Conservation (phyloP, 2,329 filamentous ascomycete genomes). For the Colletotrichum acutatum region DNA sequence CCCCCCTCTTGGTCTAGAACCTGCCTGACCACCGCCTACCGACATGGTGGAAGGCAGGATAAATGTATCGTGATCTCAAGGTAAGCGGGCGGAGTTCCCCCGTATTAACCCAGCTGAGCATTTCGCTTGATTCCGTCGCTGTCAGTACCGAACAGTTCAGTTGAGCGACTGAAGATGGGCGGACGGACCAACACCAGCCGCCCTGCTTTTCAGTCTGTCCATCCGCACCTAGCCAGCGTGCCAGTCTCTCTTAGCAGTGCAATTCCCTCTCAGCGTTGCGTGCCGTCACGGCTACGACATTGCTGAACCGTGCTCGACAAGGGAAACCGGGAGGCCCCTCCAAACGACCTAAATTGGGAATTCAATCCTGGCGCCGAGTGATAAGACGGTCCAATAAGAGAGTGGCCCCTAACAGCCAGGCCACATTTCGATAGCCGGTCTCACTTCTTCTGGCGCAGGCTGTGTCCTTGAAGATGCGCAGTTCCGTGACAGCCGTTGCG, state of each 20-base stretch:
- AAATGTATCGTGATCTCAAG: not conserved
- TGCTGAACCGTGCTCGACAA: slow-evolving; percentile 7
- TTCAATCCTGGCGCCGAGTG: not conserved
- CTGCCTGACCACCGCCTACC: not conserved
- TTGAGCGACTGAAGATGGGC: not conserved
- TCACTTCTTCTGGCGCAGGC: slow-evolving; percentile 5
- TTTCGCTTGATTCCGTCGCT: not conserved
- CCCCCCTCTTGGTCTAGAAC: not conserved
- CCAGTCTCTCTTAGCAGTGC: too few relatives aligned
- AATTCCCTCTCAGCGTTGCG: not conserved
- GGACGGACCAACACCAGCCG: not conserved
- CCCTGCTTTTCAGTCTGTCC: not conserved
- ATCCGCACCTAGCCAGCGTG: not conserved
- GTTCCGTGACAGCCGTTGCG: slow-evolving; percentile 8
- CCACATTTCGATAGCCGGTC: not conserved
- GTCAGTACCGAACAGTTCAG: not conserved
- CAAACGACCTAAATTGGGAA: not conserved
- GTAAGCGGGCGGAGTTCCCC: not conserved
- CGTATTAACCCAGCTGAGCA: not conserved
- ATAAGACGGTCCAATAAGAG: slow-evolving; percentile 13
- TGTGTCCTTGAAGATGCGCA: not conserved
- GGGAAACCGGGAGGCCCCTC: not conserved
- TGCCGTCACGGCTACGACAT: slow-evolving; percentile 24
- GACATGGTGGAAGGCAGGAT: not conserved
- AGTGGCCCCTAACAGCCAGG: not conserved